Evolutionary conservation across 2,329 filamentous ascomycete species (phyloP), one percentile per base, ranked within the genome.

Genomic region (Fusarium redolens): DNA sequence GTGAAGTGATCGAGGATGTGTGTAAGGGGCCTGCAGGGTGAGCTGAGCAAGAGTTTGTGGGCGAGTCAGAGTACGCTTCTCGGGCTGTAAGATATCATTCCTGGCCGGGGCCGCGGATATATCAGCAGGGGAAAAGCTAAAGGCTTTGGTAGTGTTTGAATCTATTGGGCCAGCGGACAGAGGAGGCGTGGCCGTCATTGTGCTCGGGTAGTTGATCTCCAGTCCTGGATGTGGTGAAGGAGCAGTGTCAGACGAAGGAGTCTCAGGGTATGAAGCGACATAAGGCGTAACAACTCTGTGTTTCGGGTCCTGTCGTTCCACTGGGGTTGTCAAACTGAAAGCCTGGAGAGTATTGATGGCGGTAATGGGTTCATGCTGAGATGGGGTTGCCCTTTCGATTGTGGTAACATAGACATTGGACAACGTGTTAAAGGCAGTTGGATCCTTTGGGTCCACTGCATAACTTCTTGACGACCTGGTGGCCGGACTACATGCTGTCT

Each of bases 391-490:
- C 52, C 88, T 86, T 79, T 90, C 89, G 59, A 92, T 90, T 68
- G 89, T 88, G 6, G 87, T 88, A 31, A 88, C 86, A 76, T 92
- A 92, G 68, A 89, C 87, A 80, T 92, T 92, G 60, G 89, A 90
- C 43, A 92, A 85, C 4, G 90, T 92, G 80, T 92, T 92, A 82
- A 91, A 91, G 28, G 89, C 84, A 3, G 90, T 92, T 7, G 89
- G 88, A 37, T 90, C 90, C 65, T 84, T 87, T 35, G 88, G 86
- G 73, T 91, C 86, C 43, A 88, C 73, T 43, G 76, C 63, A 60
- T 79, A 80, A 51, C 77, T 78, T 67, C 78, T 75, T 20, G 75
- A 70, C 28, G 84, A 79, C 60, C 81, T 84, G 60, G 81, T 78
- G 44, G 75, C 76, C 7, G 84, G 77, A 38, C 79, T 81, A 62